These are phyloP conservation scores for Jatropha podagrica DNA, from an alignment of 441 rosid species.

Conservation along the genomic window DNA sequence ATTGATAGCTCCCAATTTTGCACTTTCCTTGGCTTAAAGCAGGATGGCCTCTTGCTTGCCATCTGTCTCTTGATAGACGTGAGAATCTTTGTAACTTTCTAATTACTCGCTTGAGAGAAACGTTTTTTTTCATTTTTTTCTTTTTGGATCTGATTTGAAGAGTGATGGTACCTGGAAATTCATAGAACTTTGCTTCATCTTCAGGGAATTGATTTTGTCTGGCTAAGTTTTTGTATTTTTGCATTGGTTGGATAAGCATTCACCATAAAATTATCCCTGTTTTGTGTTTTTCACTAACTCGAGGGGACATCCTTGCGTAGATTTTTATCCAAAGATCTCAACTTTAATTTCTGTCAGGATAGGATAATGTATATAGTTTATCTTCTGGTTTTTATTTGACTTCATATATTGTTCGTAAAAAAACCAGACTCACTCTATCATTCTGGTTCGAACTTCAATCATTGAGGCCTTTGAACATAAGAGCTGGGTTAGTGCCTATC, in stretches of 20 bases:
- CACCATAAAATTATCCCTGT: not conserved
- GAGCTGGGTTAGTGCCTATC: no score
- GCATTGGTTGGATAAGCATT: not conserved
- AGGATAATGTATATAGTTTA: no score
- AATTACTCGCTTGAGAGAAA: not conserved
- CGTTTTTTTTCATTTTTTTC: not conserved
- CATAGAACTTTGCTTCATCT: conserved; percentile 4
- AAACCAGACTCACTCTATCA: no score
- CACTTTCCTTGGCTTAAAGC: conserved; percentile 28
- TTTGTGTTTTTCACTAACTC: not conserved
- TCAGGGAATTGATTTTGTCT: conserved; percentile 1
- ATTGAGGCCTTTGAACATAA: no score
- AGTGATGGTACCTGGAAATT: conserved; percentile 1
- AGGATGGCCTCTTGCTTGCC: conserved; percentile 18
- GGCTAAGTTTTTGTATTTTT: not conserved
- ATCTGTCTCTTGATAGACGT: conserved; percentile 21
- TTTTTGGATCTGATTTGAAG: not conserved
- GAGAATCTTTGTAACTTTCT: not conserved
- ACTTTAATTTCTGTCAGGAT: no score
- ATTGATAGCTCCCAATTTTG: conserved; percentile 24
- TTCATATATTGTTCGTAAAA: no score
- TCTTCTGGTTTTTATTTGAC: no score
- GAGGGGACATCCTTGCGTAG: not conserved
- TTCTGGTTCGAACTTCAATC: no score
- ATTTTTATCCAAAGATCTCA: no score